Base-by-base conservation (phyloP, 2,329 filamentous ascomycete genomes). In the Colletotrichum sp. region DNA sequence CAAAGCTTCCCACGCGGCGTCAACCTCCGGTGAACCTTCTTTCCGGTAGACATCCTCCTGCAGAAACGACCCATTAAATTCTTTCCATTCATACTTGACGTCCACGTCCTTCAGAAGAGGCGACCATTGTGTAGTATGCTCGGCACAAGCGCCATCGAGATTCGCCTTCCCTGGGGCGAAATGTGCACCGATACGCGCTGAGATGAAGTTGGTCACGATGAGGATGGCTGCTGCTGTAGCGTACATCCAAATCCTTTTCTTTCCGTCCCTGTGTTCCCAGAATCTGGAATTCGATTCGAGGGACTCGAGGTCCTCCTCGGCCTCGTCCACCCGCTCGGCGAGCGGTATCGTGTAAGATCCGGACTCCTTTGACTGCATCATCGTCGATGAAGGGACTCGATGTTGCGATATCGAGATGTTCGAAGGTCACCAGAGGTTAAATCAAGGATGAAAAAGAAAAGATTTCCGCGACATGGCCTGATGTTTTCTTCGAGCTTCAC, bases 1-100 rank as follows among this genome's bases (percentile, higher is more conserved):
- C 0, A 85, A 75, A 9, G 80, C 82, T 16, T 83, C 85, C 91
- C 91, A 93, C 0, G 90, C 91, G 5, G 85, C 86, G 75, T 93
- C 91, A 0, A 91, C 90, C 66, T 90, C 88, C 0, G 88, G 87
- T 0, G 88, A 85, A 2, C 86, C 88, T 15, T 85, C 80, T 73
- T 87, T 84, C 3, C 91, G 87, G 79, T 89, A 93, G 18, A 89
- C 81, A 30, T 88, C 89, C 77, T 91, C 87, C 1, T 89, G 83
- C 70, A 91, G 78, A 25, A 93, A 89, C 0, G 88, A 88, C 0
- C 91, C 91, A 76, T 93, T 91, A 81, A 92, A 93, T 3, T 77
- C 77, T 66, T 86, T 80, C 16, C 73, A 65, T 3, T 71, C 30
- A 69, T 86, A 86, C 16, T 78, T 78, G 52, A 86, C 79, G 16